Percentiles rank a stretch among this genome's conserved stretches.
Evolutionary conservation across 768 basidiomycete genomes (phyloP).

Genomic region (Kwoniella bestiolae): DNA sequence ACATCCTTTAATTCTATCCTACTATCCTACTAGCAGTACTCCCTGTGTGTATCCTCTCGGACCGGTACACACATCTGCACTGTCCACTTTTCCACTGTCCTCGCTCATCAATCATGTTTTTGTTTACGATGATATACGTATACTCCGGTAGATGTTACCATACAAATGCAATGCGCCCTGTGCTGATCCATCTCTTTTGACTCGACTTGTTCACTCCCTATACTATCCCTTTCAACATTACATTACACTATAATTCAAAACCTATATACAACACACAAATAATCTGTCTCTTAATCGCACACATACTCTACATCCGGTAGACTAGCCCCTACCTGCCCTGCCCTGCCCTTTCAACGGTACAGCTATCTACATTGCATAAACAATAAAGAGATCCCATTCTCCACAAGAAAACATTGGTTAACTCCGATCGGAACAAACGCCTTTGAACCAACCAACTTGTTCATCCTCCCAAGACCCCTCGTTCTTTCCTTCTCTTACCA

Average conservation of each 20-base stretch:
- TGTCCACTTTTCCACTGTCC: neutral
- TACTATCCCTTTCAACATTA: too few species aligned
- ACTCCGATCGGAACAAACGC: neutral
- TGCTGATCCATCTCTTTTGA: neutral
- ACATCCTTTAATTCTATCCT: neutral
- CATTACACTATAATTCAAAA: too few species aligned
- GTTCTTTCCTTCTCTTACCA: neutral
- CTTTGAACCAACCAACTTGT: neutral
- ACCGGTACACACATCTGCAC: slow-evolving; percentile 2
- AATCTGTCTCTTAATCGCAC: neutral
- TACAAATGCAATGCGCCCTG: slow-evolving; percentile 4
- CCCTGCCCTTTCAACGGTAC: too few species aligned
- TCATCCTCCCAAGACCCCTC: neutral
- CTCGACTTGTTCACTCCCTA: neutral
- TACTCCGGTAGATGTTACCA: neutral
- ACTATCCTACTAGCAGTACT: neutral
- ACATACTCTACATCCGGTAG: too few species aligned
- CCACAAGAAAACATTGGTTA: too few species aligned
- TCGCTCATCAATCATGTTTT: neutral
- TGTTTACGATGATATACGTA: neutral
- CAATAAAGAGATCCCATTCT: too few species aligned
- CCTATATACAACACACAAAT: too few species aligned
- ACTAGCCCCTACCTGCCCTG: too few species aligned
- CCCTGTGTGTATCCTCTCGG: neutral
- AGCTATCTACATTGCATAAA: too few species aligned